phyloP scores from a whole-genome alignment of 106 monocot species.

The Narthecium ossifragum region DNA sequence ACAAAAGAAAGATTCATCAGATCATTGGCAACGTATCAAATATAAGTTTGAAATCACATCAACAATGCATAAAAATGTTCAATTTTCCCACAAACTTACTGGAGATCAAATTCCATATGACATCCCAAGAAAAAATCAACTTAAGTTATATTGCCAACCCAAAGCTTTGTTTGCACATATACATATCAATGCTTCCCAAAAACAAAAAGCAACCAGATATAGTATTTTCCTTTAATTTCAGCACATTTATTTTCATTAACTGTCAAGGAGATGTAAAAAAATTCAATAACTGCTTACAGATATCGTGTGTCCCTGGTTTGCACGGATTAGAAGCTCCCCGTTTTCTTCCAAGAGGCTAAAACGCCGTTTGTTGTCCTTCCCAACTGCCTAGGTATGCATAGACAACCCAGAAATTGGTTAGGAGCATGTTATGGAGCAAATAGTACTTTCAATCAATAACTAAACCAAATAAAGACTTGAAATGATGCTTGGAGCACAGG shows the following conservation, averaged over 20 bases:
- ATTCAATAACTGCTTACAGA: conserved; percentile 25
- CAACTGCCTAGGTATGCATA: conserved; percentile 53
- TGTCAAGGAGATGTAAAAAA: conserved; percentile 3
- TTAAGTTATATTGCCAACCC: neutral
- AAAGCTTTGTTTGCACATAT: neutral
- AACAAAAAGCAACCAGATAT: conserved; percentile 5
- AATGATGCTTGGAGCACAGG: no score
- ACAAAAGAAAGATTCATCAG: no score
- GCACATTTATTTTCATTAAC: no score
- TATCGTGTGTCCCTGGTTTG: conserved; percentile 94
- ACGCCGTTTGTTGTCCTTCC: conserved; percentile 82
- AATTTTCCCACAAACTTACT: no score
- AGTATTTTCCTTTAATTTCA: no score
- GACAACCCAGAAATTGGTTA: neutral
- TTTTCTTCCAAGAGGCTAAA: conserved; percentile 84
- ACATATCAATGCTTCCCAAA: neutral
- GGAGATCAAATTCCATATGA: no score
- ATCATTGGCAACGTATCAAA: no score
- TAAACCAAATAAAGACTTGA: no score
- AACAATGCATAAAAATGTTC: no score
- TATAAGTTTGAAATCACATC: no score
- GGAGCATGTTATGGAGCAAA: neutral
- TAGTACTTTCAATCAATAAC: neutral
- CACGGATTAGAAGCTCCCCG: conserved; percentile 82
- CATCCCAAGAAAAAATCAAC: neutral